These are phyloP conservation scores for Rhodosporidiobolus odoratus DNA, from an alignment of 768 basidiomycete genomes.

Conservation along the genomic window DNA sequence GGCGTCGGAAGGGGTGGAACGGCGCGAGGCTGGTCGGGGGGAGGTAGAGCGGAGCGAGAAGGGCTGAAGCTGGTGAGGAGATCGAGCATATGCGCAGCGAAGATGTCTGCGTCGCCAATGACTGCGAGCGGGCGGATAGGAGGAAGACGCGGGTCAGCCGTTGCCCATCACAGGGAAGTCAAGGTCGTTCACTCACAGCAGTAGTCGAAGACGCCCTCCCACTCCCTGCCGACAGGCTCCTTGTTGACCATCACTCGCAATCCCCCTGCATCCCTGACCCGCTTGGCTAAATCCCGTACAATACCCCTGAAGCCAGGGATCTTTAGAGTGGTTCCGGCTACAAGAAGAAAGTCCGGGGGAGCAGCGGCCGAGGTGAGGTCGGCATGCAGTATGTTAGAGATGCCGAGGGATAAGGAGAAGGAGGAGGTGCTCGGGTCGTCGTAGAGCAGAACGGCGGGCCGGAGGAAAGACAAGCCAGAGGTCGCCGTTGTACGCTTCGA, in stretches of 20 bases:
- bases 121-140: not conserved
- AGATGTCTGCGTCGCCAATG: not conserved
- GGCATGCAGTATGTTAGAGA: constrained; percentile 68
- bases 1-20: not conserved
- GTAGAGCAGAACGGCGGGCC: constrained; percentile 90
- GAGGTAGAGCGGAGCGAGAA: not conserved
- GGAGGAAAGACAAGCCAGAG: constrained; percentile 58
- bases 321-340: constrained; percentile 95
- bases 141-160: too few relatives aligned
- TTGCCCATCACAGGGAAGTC: not conserved
- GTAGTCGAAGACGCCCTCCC: constrained; percentile 84
- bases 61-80: not conserved
- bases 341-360: constrained; percentile 81
- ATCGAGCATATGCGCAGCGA: not conserved
- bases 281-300: constrained; percentile 83
- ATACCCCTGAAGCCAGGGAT: constrained; percentile 85
- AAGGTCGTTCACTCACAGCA: constrained; percentile 48
- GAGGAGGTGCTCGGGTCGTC: constrained; percentile 59
- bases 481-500: constrained; percentile 64
- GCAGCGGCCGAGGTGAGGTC: constrained; percentile 58
- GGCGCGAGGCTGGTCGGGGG: too few relatives aligned
- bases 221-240: constrained; percentile 70
- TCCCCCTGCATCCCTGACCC: constrained; percentile 50
- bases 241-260: constrained; percentile 89
- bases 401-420: constrained; percentile 67